A percentile compares a stretch with the other conserved stretches of the same genome.
phyloP scores from a whole-genome alignment of 495 filamentous ascomycete species.

The Glonium stellatum region DNA sequence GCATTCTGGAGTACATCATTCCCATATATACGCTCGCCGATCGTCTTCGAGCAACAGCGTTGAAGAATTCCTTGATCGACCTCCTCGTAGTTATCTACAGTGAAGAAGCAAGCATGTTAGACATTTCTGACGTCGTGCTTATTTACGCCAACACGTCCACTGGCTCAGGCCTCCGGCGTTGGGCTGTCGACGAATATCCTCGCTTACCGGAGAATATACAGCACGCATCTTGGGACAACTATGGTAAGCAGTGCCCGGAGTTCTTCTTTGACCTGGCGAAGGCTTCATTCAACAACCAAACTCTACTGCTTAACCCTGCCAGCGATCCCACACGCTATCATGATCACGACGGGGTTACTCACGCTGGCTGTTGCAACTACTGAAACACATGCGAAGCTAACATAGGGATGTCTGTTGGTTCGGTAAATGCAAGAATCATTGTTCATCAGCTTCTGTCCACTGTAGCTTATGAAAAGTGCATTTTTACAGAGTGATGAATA shows the following conservation, averaged over 20 bases:
- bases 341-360: background rate
- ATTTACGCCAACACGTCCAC: background rate
- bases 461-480: no score
- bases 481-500: no score
- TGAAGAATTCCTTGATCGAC: background rate
- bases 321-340: background rate
- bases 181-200: background rate
- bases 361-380: background rate
- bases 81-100: background rate
- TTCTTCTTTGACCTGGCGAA: background rate
- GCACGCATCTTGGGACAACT: background rate
- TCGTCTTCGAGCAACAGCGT: background rate
- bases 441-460: no score
- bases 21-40: no score
- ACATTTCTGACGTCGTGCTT: background rate
- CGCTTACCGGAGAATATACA: background rate
- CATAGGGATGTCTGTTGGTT: no score
- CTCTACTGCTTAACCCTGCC: background rate
- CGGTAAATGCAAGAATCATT: no score
- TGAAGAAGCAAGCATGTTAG: background rate
- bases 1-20: no score
- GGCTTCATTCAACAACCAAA: background rate
- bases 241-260: background rate
- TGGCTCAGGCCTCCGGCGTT: background rate
- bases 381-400: background rate